A percentile compares a stretch with the other conserved stretches of the same genome.
These are phyloP conservation scores for Dictyostelium capitatum DNA, from an alignment of 78 protist species.

Conservation along the genomic window DNA sequence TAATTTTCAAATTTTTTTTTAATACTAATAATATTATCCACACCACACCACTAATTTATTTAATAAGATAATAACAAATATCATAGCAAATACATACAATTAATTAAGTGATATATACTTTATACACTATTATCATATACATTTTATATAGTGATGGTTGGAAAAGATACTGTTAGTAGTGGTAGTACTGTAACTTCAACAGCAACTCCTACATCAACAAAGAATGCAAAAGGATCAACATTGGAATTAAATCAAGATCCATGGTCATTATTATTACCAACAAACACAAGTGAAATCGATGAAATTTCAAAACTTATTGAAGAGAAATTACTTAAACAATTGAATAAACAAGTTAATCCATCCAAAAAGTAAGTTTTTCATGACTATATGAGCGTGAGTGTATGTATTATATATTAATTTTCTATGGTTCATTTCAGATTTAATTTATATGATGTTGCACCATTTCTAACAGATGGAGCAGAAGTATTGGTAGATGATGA, in stretches of 20 bases:
- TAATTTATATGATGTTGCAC: slow-evolving; percentile 73
- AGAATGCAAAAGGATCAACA: background rate
- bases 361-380: slow-evolving; percentile 53
- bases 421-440: background rate
- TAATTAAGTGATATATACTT: too few species aligned
- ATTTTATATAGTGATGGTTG: background rate
- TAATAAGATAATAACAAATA: too few species aligned
- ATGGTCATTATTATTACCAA: slow-evolving; percentile 69
- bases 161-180: background rate
- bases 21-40: too few species aligned
- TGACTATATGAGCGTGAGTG: too few species aligned
- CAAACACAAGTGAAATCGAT: slow-evolving; percentile 54
- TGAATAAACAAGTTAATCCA: slow-evolving; percentile 63
- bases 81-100: too few species aligned
- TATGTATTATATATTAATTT: too few species aligned
- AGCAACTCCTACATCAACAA: background rate
- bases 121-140: too few species aligned
- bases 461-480: slow-evolving; percentile 60
- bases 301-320: slow-evolving; percentile 61
- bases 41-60: too few species aligned
- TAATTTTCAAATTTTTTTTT: too few species aligned
- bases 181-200: background rate
- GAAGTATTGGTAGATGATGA: slow-evolving; percentile 83
- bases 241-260: slow-evolving; percentile 48
- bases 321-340: slow-evolving; percentile 69